These are phyloP conservation scores for Cerioporus squamosus DNA, from an alignment of 1,284 basidiomycete genomes.

Conservation along the genomic window DNA sequence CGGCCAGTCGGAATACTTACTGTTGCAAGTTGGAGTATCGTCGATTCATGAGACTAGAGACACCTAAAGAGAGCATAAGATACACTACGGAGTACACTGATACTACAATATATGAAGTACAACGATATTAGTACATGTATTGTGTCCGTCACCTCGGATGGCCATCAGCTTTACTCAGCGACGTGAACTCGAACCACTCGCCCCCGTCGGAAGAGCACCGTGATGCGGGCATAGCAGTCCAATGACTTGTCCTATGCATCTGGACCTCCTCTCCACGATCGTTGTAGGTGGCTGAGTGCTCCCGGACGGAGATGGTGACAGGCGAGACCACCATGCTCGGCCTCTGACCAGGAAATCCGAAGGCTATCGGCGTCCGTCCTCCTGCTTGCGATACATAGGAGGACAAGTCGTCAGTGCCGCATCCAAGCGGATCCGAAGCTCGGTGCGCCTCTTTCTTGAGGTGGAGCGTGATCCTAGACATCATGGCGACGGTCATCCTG, in stretches of 20 bases:
- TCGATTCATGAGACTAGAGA: too few species aligned
- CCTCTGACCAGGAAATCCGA: not conserved
- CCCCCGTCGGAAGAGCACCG: not conserved
- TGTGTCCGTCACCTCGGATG: not conserved
- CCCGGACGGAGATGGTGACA: not conserved
- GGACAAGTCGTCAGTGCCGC: not conserved
- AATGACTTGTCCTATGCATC: not conserved
- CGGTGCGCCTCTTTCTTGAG: constrained; percentile 32
- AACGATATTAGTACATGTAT: not conserved
- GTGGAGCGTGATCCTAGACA: constrained; percentile 55
- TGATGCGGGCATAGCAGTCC: not conserved
- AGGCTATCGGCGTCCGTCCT: not conserved
- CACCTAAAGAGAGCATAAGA: too few species aligned
- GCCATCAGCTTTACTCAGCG: not conserved
- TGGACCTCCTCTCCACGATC: constrained; percentile 34
- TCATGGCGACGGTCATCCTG: constrained; percentile 49
- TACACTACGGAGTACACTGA: not conserved
- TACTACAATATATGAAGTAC: not conserved
- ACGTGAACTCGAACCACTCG: constrained; percentile 8
- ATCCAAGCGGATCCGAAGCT: not conserved
- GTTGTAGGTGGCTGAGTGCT: not conserved
- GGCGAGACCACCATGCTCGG: not conserved
- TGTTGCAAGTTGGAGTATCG: too few species aligned
- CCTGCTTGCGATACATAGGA: not conserved
- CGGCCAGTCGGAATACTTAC: too few species aligned